Evolutionary conservation across 2,329 filamentous ascomycete species (phyloP).

Genomic region (Parascedosporium putredinis): DNA sequence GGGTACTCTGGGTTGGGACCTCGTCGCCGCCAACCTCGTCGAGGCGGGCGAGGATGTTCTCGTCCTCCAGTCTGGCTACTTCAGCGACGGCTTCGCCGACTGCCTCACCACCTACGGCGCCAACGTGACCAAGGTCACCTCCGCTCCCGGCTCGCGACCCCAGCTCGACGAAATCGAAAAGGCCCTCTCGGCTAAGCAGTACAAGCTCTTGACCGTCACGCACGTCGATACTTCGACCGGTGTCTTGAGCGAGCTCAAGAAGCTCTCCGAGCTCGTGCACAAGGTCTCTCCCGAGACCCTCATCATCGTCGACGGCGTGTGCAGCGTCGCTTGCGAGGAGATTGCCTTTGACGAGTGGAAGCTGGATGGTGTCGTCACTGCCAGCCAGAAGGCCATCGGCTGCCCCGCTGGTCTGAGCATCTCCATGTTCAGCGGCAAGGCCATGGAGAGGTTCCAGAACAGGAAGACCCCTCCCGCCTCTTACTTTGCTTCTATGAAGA

Average conservation of each 20-base stretch:
- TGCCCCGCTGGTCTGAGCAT: constrained; percentile 91
- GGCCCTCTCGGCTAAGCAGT: constrained; percentile 79
- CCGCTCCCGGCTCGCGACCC: constrained; percentile 77
- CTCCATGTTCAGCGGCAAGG: constrained; percentile 82
- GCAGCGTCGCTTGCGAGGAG: constrained; percentile 92
- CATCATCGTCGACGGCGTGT: constrained; percentile 89
- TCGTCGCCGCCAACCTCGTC: constrained; percentile 86
- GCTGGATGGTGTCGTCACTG: constrained; percentile 85
- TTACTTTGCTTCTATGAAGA: constrained; percentile 95
- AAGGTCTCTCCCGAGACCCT: constrained; percentile 84
- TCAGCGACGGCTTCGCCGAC: constrained; percentile 87
- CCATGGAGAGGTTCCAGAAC: constrained; percentile 68
- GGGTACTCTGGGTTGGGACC: constrained; percentile 92
- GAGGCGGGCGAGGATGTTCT: constrained; percentile 85
- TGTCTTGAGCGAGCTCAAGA: constrained; percentile 83
- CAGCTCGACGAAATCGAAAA: constrained; percentile 81
- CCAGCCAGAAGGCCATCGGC: constrained; percentile 93
- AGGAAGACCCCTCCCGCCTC: constrained; percentile 73
- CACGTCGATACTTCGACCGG: constrained; percentile 97
- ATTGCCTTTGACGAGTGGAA: constrained; percentile 94
- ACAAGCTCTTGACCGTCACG: constrained; percentile 89
- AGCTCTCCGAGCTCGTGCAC: constrained; percentile 71
- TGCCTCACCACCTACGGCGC: constrained; percentile 87
- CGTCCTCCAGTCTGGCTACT: constrained; percentile 94
- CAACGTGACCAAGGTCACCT: constrained; percentile 80